These are phyloP conservation scores for Chaetomium sp. DNA, from an alignment of 2,329 filamentous ascomycete genomes.

Conservation along the genomic window DNA sequence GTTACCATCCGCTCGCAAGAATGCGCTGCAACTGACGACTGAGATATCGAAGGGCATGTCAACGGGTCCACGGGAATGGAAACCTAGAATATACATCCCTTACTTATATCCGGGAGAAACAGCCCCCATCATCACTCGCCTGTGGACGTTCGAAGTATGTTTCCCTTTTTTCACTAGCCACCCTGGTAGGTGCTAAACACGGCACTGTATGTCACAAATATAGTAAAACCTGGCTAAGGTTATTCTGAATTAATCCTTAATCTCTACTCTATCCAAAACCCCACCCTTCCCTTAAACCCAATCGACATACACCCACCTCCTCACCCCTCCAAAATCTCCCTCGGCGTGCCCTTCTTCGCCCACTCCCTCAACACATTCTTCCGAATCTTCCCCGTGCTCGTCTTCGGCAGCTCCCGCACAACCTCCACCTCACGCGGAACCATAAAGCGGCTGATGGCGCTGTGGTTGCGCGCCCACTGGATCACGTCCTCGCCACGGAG, in stretches of 20 bases:
- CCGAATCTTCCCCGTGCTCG: conserved; percentile 90
- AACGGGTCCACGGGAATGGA: too few species aligned
- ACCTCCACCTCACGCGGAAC: conserved; percentile 67
- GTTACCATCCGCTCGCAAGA: not conserved
- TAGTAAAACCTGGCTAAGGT: too few species aligned
- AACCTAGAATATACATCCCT: too few species aligned
- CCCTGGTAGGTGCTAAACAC: too few species aligned
- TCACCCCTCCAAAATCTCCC: conserved; percentile 9
- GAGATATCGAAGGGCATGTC: too few species aligned
- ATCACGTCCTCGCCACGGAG: conserved; percentile 59
- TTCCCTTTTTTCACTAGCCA: too few species aligned
- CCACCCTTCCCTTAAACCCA: not conserved
- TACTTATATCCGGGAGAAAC: too few species aligned
- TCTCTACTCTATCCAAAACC: not conserved
- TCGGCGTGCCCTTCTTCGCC: conserved; percentile 49
- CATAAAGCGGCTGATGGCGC: conserved; percentile 87
- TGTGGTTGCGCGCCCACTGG: conserved; percentile 75
- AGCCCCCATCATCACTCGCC: too few species aligned
- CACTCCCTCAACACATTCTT: conserved; percentile 90
- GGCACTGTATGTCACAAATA: too few species aligned
- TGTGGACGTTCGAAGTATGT: too few species aligned
- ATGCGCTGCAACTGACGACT: too few species aligned
- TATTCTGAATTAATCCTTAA: not conserved
- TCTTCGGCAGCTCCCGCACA: conserved; percentile 87
- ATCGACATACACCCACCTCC: not conserved